Evolutionary conservation across 108 stramenopile genomes (phyloP), one percentile per base, ranked within the genome.

Genomic region (Aurantiochytrium sp.): DNA sequence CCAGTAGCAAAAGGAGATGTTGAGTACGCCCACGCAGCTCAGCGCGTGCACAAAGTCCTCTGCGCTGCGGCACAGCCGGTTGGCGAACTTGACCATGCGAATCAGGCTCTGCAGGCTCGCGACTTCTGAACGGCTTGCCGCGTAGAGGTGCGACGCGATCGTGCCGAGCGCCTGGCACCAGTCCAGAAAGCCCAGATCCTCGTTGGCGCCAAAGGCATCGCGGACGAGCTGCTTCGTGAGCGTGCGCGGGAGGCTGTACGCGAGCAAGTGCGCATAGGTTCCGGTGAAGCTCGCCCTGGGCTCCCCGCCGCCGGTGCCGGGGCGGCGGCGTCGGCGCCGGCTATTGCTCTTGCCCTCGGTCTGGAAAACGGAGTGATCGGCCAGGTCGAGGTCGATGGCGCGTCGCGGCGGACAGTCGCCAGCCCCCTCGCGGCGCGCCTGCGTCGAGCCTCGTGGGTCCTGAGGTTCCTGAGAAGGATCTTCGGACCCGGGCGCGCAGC

Each of bases 1-100:
- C 73, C 73, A 81, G 32, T 81, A 81, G 73, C 73, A 81, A 81
- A 81, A 81, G 39, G 42, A 48, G 12, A 81, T 81, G 24, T 81
- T 81, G n/a, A 81, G 73, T 1, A 81, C 45, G 6, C 45, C 42
- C 12, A 48, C 73, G 32, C 73, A 81, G 3, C 39, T 81, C 0
- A 81, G 30, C 39, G 45, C 39, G 2, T 81, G 73, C 39, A 81
- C 45, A 48, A 81, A 81, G n/a, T 81, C 73, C 24, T 41, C 39
- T 6, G 45, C 42, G 24, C 32, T 48, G 12, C 42, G 42, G 45
- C 73, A 81, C n/a, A 81, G 17, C 12, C 12, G 45, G 32, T 15
- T 81, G 6, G 42, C 39, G 32, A 81, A 81, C 42, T 41, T 48
- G 42, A 81, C 73, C 42, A 81, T 41, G 6, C 45, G 39, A 21